phyloP scores from a whole-genome alignment of 2,329 filamentous ascomycete genomes.

The Ambrosiella cleistominuta region DNA sequence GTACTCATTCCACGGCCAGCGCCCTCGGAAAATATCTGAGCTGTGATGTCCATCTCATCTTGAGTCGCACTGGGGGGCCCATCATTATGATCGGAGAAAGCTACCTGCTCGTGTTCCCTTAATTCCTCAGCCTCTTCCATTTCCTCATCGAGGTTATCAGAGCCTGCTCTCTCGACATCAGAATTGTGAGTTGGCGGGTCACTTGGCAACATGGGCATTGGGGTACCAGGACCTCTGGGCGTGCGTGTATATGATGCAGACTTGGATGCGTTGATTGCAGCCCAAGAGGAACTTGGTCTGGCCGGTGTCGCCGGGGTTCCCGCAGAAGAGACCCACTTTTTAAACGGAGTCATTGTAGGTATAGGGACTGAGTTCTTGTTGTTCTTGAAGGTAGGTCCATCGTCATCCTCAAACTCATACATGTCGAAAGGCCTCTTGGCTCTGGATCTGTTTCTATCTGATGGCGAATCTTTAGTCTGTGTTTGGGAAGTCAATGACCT shows the following conservation, averaged over 20 bases:
- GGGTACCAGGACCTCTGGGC: background rate
- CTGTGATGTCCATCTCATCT: background rate
- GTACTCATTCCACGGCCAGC: background rate
- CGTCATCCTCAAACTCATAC: background rate
- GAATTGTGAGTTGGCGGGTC: background rate
- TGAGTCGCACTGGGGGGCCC: background rate
- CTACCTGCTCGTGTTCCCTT: background rate
- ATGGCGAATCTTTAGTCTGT: background rate
- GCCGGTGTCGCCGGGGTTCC: background rate
- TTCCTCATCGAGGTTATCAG: background rate
- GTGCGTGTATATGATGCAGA: background rate
- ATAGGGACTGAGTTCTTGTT: background rate
- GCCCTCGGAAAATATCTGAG: slow-evolving; percentile 1
- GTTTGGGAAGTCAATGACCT: too few relatives aligned
- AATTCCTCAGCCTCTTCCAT: background rate
- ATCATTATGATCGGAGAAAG: background rate
- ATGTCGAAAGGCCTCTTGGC: background rate
- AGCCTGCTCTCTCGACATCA: background rate
- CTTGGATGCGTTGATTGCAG: too few relatives aligned
- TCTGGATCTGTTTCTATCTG: background rate
- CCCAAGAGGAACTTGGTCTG: too few relatives aligned
- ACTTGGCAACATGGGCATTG: background rate
- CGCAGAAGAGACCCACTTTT: background rate
- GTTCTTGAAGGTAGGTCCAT: background rate
- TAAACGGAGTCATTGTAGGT: background rate